These are phyloP conservation scores for Amanita thiersii DNA, from an alignment of 768 basidiomycete species.

Conservation along the genomic window DNA sequence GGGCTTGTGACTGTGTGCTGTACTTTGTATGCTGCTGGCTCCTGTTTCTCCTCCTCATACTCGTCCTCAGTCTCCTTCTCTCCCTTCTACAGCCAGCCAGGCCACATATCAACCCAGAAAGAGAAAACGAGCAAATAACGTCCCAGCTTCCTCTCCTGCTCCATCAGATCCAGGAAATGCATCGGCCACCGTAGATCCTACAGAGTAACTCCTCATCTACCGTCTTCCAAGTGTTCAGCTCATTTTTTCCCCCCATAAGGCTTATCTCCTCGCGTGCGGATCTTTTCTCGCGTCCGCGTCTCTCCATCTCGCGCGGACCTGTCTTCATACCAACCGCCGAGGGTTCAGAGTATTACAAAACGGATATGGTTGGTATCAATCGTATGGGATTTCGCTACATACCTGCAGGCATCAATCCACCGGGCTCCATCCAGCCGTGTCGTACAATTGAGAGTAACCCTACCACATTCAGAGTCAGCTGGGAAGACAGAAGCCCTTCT, in stretches of 20 bases:
- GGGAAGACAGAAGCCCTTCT: constrained; percentile 87
- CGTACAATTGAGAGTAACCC: constrained; percentile 80
- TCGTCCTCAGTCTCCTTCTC: not conserved
- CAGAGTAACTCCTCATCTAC: constrained; percentile 28
- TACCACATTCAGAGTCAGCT: constrained; percentile 62
- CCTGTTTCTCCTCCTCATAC: not conserved
- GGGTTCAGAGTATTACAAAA: constrained; percentile 49
- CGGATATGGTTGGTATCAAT: constrained; percentile 66
- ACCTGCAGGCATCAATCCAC: constrained; percentile 66
- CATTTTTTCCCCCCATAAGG: not conserved
- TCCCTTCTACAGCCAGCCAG: constrained; percentile 1
- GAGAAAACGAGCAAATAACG: constrained; percentile 47
- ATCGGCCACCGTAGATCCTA: constrained; percentile 21
- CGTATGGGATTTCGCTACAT: constrained; percentile 74
- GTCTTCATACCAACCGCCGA: constrained; percentile 54
- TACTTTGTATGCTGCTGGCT: not conserved
- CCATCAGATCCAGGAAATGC: constrained; percentile 43
- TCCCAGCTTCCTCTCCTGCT: constrained; percentile 46
- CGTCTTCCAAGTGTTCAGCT: not conserved
- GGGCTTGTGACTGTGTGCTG: not conserved
- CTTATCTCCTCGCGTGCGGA: constrained; percentile 48
- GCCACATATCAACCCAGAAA: constrained; percentile 33
- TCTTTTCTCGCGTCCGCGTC: constrained; percentile 59
- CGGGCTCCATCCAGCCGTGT: constrained; percentile 51
- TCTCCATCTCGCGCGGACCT: constrained; percentile 70